Evolutionary conservation across 176 grass and related monocot species (phyloP).

Genomic region (Musa acuminata): DNA sequence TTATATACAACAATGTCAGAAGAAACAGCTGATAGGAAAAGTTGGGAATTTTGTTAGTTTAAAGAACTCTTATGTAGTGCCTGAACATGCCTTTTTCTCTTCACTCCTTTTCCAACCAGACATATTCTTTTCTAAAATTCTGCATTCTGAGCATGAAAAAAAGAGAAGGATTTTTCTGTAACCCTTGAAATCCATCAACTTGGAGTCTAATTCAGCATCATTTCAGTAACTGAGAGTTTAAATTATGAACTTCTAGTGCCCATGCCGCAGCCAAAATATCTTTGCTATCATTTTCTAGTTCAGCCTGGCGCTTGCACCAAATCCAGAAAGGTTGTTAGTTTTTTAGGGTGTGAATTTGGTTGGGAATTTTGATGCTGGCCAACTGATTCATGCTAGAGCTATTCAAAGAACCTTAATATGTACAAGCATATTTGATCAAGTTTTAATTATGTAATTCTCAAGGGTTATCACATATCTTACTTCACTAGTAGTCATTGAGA

Average conservation of each 20-base stretch:
- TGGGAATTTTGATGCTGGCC: background rate
- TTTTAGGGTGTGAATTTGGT: background rate
- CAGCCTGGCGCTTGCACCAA: background rate
- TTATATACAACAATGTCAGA: background rate
- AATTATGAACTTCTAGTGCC: background rate
- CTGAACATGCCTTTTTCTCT: too few species aligned
- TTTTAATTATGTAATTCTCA: too few species aligned
- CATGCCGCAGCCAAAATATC: background rate
- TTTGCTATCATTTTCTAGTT: background rate
- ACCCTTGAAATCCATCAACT: too few species aligned
- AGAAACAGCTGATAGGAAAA: background rate
- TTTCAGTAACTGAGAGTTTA: background rate
- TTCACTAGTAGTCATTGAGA: background rate
- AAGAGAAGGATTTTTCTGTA: too few species aligned
- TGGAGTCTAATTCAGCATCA: background rate
- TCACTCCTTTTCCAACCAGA: too few species aligned
- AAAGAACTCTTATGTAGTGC: too few species aligned
- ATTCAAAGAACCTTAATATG: background rate
- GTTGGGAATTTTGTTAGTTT: too few species aligned
- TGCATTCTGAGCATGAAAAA: too few species aligned
- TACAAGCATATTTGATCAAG: too few species aligned
- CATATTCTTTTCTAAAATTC: too few species aligned
- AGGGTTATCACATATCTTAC: background rate
- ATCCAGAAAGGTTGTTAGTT: background rate
- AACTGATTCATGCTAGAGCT: background rate